Evolutionary conservation across 768 basidiomycete species (phyloP), one percentile per base, ranked within the genome.

Genomic region (Suillus clintonianus): DNA sequence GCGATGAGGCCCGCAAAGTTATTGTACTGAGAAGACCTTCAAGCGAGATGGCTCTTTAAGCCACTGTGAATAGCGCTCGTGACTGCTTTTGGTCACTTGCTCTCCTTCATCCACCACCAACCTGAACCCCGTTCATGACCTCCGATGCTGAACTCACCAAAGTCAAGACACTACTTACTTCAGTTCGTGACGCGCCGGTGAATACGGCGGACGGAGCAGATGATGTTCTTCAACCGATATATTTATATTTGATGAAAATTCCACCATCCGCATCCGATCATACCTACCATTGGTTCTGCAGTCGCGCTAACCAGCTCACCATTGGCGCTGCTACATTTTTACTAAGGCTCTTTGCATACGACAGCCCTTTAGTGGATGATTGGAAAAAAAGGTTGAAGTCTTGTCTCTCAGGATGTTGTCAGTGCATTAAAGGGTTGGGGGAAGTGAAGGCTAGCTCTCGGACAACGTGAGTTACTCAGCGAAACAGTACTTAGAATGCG

Each of bases 251-350:
- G 11, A 83, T 89, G 76, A 76, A 73, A 22, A 76, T 81, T 0
- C 76, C 79, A 4, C 74, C 78, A 56, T 72, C 74, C 53, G 66
- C 76, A 37, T 71, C 73, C 50, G 81, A 82, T 56, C 74, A 77
- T 37, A 65, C 64, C 36, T 64, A 83, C 60, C 95, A 97, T 70
- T 96, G 94, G 93, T 96, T 91, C 73, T 97, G 95, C 74, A 73
- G 78, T 34, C 81, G 83, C 42, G 89, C 88, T 4, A 77, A 84
- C 37, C 72, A 81, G 10, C 77, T 85, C 39, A 87, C 85, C 0
- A 74, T 83, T 10, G 89, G 86, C 63, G 86, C 89, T 2, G 93
- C 95, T 0, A 88, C 87, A 0, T 97, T 95, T 77, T 82, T 93
- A 56, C 79, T 97, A 42, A 86, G 94, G 58, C 76, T 97, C 43